Evolutionary conservation across 2,329 filamentous ascomycete species (phyloP), one percentile per base, ranked within the genome.

Genomic region (Aspergillus pseudoglaucus): DNA sequence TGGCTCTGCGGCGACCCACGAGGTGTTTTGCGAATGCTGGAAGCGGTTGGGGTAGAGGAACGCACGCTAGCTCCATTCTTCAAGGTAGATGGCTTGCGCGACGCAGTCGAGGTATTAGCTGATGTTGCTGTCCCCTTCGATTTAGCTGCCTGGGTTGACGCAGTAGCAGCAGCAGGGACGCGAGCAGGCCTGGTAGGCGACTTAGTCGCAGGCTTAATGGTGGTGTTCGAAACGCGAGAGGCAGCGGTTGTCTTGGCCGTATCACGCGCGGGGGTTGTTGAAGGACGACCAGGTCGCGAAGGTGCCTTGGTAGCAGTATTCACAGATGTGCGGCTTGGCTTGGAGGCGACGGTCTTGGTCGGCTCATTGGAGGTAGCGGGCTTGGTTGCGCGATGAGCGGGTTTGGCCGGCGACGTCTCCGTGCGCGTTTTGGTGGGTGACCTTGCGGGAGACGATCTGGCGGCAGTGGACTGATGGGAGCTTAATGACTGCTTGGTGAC

Each of bases 131-230:
- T 58, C 6, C 7, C 4, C 17, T 39, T 39, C 37, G 37, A 6
- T 20, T 39, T 39, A 30, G 72, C 68, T 20, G 73, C 57, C 23
- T 67, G 62, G 14, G 69, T 73, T 18, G 69, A 60, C 4, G 72
- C 64, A 7, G 67, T 69, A 43, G 64, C 61, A 17, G 71, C 69
- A 40, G 63, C 56, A 25, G 71, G 66, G 43, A 72, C 60, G 42
- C 70, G 73, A 44, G 61, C 59, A 33, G 71, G 59, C 41, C 60
- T 65, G 25, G 67, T 68, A 8, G 71, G 69, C 20, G 72, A 73
- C 48, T 60, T 72, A 7, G 69, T 51, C 18, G 60, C 61, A 27
- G 61, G 47, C 42, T 63, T 69, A 39, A 48, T 59, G 39, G 59
- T 57, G 6, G 65, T 60, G 8, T 59, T 57, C 39, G 62, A 53